Percentiles rank a stretch among this genome's conserved stretches.
Conservation (phyloP, 495 filamentous ascomycete genomes). For the Tuber umbilicatum region DNA sequence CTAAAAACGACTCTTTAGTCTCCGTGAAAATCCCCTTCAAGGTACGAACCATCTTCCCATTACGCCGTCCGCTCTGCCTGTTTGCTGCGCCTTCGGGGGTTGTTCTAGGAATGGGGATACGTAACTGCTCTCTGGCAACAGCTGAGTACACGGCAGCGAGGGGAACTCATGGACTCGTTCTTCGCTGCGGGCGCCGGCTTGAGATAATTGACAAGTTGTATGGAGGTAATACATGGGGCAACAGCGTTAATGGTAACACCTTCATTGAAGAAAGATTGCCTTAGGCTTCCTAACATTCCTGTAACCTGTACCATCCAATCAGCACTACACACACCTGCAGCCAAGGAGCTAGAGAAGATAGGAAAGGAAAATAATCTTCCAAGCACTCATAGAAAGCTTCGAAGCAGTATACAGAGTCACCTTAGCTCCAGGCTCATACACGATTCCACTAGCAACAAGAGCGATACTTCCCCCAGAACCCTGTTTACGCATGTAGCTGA, state of each 20-base stretch:
- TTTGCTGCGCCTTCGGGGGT: constrained; percentile 14
- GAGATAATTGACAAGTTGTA: constrained; percentile 32
- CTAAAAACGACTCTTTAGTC: constrained; percentile 37
- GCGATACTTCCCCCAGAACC: constrained; percentile 40
- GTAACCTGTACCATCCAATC: not conserved
- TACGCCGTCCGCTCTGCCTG: constrained; percentile 31
- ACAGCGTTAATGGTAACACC: constrained; percentile 43
- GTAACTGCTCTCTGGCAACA: constrained; percentile 29
- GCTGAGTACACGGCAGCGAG: constrained; percentile 43
- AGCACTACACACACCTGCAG: not conserved
- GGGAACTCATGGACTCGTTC: constrained; percentile 38
- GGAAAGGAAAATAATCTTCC: not conserved
- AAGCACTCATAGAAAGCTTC: constrained; percentile 37
- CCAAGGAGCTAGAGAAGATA: constrained; percentile 30
- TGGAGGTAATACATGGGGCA: constrained; percentile 41
- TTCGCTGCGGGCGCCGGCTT: constrained; percentile 31
- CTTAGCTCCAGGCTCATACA: constrained; percentile 40
- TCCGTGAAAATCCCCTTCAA: constrained; percentile 43
- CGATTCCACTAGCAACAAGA: constrained; percentile 41
- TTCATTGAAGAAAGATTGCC: constrained; percentile 5
- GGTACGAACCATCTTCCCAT: constrained; percentile 42
- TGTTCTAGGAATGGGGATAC: constrained; percentile 36
- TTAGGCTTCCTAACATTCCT: not conserved
- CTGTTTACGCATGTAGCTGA: constrained; percentile 34
- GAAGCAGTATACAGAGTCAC: constrained; percentile 39